A percentile compares a stretch with the other conserved stretches of the same genome.
These are phyloP conservation scores for Mucor mucedo DNA, from an alignment of 371 early-diverging fungal species.

Conservation along the genomic window DNA sequence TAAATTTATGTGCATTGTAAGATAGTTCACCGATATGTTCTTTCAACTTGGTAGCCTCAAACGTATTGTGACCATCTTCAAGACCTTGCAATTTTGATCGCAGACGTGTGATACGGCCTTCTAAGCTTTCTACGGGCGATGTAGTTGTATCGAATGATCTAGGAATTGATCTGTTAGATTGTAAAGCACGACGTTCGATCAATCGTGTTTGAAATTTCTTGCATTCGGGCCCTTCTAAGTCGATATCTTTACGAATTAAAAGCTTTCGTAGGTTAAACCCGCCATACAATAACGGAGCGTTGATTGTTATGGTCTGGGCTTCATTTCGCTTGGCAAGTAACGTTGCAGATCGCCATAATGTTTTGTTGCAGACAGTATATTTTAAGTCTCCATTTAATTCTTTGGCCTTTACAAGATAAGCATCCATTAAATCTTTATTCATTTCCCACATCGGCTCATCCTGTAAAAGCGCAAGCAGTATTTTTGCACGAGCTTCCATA, in stretches of 20 bases:
- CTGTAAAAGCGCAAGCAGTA: constrained; percentile 22
- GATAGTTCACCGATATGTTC: constrained; percentile 3
- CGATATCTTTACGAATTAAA: constrained; percentile 25
- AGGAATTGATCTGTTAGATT: neutral
- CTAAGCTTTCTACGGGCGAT: constrained; percentile 28
- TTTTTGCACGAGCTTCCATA: constrained; percentile 28
- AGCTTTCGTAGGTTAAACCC: neutral
- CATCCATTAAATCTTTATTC: neutral
- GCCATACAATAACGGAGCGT: constrained; percentile 10
- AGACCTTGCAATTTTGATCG: constrained; percentile 12
- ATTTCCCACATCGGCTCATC: constrained; percentile 28
- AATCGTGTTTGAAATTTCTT: constrained; percentile 12
- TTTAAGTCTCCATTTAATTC: neutral
- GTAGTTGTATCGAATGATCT: constrained; percentile 2
- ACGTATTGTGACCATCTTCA: neutral
- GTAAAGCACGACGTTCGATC: constrained; percentile 11
- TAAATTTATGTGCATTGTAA: constrained; percentile 10
- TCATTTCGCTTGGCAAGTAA: constrained; percentile 15
- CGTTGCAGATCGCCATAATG: constrained; percentile 23
- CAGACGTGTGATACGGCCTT: constrained; percentile 36
- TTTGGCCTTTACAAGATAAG: neutral
- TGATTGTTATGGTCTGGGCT: neutral
- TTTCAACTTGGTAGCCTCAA: constrained; percentile 12
- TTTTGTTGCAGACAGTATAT: constrained; percentile 17
- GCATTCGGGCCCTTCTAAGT: constrained; percentile 27